These are phyloP conservation scores for Aegilops bicornis DNA, from an alignment of 176 grass and related monocot species.

Conservation along the genomic window DNA sequence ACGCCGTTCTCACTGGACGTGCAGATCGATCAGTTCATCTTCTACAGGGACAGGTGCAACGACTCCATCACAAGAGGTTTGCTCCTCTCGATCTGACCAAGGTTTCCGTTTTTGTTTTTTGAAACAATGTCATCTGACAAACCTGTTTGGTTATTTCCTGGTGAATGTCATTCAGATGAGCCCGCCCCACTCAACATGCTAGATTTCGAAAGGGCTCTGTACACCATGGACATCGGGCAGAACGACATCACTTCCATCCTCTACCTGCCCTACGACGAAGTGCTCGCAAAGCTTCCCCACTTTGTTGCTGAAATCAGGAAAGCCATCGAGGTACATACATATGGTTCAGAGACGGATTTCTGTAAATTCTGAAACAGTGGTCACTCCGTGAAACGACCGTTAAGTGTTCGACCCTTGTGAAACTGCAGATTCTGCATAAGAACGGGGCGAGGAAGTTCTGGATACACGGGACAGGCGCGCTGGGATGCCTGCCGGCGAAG, in stretches of 20 bases:
- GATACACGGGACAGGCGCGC: slow-evolving; percentile 67
- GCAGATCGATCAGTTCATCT: slow-evolving; percentile 65
- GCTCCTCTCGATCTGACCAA: neutral
- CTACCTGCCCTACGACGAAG: slow-evolving; percentile 44
- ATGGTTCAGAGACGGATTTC: neutral
- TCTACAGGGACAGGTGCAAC: slow-evolving; percentile 54
- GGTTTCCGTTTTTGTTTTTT: neutral
- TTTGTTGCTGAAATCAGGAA: slow-evolving; percentile 62
- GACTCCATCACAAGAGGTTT: slow-evolving; percentile 48
- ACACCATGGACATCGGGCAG: slow-evolving; percentile 84
- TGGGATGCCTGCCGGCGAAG: slow-evolving; percentile 86
- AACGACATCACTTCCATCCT: slow-evolving; percentile 69
- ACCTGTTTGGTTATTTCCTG: neutral
- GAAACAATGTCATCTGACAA: neutral
- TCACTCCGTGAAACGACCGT: neutral
- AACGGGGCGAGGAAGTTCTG: slow-evolving; percentile 70
- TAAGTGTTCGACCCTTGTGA: neutral
- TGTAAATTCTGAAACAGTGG: neutral
- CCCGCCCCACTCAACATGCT: slow-evolving; percentile 28
- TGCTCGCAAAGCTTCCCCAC: slow-evolving; percentile 55
- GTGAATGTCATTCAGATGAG: slow-evolving; percentile 36
- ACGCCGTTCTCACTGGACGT: slow-evolving; percentile 47
- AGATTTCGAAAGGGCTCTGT: slow-evolving; percentile 61
- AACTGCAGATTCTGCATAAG: slow-evolving; percentile 67
- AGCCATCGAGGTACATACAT: slow-evolving; percentile 51